A percentile compares a stretch with the other conserved stretches of the same genome.
These are phyloP conservation scores for Ambrosiella xylebori DNA, from an alignment of 2,329 filamentous ascomycete genomes.

Conservation along the genomic window DNA sequence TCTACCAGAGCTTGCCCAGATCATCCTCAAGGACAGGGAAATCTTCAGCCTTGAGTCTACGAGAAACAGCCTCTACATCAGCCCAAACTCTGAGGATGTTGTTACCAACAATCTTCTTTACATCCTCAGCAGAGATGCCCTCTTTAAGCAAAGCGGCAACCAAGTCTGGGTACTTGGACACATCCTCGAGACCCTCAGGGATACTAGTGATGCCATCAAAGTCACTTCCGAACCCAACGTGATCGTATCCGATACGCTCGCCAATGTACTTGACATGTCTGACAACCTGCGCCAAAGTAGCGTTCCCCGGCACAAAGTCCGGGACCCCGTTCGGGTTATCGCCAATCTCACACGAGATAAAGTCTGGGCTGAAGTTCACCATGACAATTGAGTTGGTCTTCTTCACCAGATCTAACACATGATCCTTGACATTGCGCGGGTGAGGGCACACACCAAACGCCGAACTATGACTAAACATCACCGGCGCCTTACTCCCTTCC, in stretches of 20 bases:
- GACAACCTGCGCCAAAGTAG: slow-evolving; percentile 60
- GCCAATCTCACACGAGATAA: slow-evolving; percentile 55
- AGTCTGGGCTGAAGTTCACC: slow-evolving; percentile 75
- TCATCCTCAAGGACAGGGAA: slow-evolving; percentile 36
- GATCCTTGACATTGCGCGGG: slow-evolving; percentile 76
- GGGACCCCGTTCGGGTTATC: slow-evolving; percentile 48
- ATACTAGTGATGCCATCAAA: slow-evolving; percentile 60
- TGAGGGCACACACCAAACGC: slow-evolving; percentile 69
- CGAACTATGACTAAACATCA: slow-evolving; percentile 81
- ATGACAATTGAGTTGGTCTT: slow-evolving; percentile 61
- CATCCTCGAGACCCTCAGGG: slow-evolving; percentile 65
- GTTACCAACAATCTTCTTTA: slow-evolving; percentile 55
- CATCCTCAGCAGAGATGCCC: slow-evolving; percentile 59
- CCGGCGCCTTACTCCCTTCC: slow-evolving; percentile 58
- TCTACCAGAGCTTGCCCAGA: neutral
- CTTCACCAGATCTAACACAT: slow-evolving; percentile 63
- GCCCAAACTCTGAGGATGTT: slow-evolving; percentile 76
- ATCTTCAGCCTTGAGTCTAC: slow-evolving; percentile 42
- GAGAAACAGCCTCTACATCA: slow-evolving; percentile 56
- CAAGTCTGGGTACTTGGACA: slow-evolving; percentile 64
- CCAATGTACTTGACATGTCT: slow-evolving; percentile 73
- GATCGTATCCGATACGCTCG: slow-evolving; percentile 63
- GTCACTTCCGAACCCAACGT: slow-evolving; percentile 79
- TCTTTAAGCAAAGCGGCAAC: slow-evolving; percentile 56
- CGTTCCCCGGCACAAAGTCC: slow-evolving; percentile 46